These are phyloP conservation scores for Piper betle DNA, from an alignment of 164 flowering plant species.

Conservation along the genomic window DNA sequence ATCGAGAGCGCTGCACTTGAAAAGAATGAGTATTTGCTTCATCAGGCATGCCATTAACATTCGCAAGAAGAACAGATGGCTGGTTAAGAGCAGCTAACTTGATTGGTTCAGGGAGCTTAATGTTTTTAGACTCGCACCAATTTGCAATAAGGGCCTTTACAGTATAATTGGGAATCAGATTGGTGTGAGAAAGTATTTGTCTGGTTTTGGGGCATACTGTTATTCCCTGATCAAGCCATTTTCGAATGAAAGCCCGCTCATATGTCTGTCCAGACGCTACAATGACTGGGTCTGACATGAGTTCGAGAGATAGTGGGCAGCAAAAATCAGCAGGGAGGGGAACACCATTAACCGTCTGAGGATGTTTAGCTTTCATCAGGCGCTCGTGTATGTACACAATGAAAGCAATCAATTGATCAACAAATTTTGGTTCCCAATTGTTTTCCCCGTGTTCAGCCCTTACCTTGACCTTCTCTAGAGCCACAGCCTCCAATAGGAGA, in stretches of 20 bases:
- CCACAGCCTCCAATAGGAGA: conserved; percentile 21
- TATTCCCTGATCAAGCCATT: conserved; percentile 67
- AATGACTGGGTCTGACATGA: conserved; percentile 43
- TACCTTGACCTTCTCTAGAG: conserved; percentile 4
- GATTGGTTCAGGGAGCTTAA: no score
- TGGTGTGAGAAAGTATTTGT: conserved; percentile 23
- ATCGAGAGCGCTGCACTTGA: conserved; percentile 25
- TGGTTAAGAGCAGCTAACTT: no score
- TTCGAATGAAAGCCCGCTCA: conserved; percentile 57
- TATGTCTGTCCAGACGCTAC: conserved; percentile 69
- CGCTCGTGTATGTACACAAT: conserved; percentile 17
- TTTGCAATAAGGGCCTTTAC: conserved; percentile 42
- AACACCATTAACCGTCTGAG: conserved; percentile 12
- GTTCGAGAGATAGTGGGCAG: conserved; percentile 41
- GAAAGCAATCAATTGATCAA: conserved; percentile 16
- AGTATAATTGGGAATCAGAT: conserved; percentile 35
- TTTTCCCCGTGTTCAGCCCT: conserved; percentile 16
- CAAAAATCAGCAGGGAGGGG: conserved; percentile 36
- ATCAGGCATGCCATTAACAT: no score
- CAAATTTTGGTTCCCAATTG: conserved; percentile 8
- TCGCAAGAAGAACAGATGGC: no score
- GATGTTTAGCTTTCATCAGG: conserved; percentile 16
- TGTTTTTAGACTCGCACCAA: conserved; percentile 30
- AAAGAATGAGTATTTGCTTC: conserved; percentile 9
- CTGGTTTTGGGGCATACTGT: conserved; percentile 50